Base-by-base conservation (phyloP, 371 early-diverging fungal genomes). In the Nematocida sp. region DNA sequence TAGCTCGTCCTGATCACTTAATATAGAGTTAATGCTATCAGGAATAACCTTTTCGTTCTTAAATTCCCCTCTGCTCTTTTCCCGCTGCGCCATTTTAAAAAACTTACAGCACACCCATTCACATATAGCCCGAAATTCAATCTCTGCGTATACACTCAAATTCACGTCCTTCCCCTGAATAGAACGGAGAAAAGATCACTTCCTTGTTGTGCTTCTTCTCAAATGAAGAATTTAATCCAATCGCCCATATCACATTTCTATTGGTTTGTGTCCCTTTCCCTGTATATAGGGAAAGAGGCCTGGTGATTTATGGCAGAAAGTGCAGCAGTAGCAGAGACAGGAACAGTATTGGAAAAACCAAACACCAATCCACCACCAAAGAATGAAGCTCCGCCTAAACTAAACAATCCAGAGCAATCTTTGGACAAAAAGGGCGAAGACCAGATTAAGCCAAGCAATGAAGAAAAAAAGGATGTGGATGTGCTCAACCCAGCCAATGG, bases 11-110 rank as follows among this genome's bases (percentile, higher is more conserved):
- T 50, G 69, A 15, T 52, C 69, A 7, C 25, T 27, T 3, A 52
- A 20, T 11, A 64, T 64, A 44, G 42, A 64, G 64, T 4, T 27
- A 20, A 64, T 64, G 42, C 64, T 47, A 27, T 27, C 4, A 13
- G 72, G 44, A 62, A n/a, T 4, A 23, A 42, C 62, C 62, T 73
- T 62, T 44, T n/a, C 42, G 11, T 73, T 46, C 50, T 47, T 27
- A 15, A 11, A 15, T 45, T 45, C 42, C 6, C 45, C 13, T 45
- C 2, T 64, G 7, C 27, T 13, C 42, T 23, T 64, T 64, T 64
- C 64, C 27, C 42, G 23, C 64, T 64, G 64, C 45, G 64, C n/a
- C 64, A 64, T 58, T 58, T 50, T 64, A 64, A 64, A 64, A 64
- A 64, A 64, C 64, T 64, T 64, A 1, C 58, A 27, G 15, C 9